These are phyloP conservation scores for Crucibulum laeve DNA, from an alignment of 768 basidiomycete species.

Conservation along the genomic window DNA sequence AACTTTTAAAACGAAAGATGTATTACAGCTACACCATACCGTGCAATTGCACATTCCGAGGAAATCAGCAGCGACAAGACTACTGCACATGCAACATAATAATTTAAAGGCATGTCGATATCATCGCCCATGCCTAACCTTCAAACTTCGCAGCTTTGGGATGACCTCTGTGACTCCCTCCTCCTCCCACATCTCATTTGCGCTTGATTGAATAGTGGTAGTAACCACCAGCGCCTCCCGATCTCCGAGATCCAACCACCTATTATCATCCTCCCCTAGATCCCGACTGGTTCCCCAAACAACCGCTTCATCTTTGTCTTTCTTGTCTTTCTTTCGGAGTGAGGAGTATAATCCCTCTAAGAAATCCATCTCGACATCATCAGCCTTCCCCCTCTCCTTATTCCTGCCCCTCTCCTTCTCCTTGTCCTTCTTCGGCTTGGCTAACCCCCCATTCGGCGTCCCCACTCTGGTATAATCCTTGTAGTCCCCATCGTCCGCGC, in stretches of 20 bases:
- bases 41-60: too few species aligned
- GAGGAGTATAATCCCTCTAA: neutral
- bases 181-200: slow-evolving; percentile 10
- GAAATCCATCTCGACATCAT: neutral
- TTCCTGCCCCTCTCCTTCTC: neutral
- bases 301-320: slow-evolving; percentile 3
- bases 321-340: slow-evolving; percentile 6
- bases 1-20: too few species aligned
- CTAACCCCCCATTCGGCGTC: slow-evolving; percentile 7
- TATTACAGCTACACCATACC: too few species aligned
- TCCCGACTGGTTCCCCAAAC: neutral
- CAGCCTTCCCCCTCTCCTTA: neutral
- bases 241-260: neutral
- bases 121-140: slow-evolving; percentile 3
- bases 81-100: too few species aligned
- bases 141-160: slow-evolving; percentile 11
- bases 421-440: slow-evolving; percentile 1
- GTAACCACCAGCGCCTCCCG: slow-evolving; percentile 7
- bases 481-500: slow-evolving; percentile 7
- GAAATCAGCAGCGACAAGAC: too few species aligned
- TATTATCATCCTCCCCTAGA: too few species aligned
- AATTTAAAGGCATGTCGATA: too few species aligned
- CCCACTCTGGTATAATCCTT: slow-evolving; percentile 5
- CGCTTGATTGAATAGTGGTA: slow-evolving; percentile 5
- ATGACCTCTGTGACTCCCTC: slow-evolving; percentile 11